These are phyloP conservation scores for Cokeromyces recurvatus DNA, from an alignment of 371 early-diverging fungal genomes.

Conservation along the genomic window DNA sequence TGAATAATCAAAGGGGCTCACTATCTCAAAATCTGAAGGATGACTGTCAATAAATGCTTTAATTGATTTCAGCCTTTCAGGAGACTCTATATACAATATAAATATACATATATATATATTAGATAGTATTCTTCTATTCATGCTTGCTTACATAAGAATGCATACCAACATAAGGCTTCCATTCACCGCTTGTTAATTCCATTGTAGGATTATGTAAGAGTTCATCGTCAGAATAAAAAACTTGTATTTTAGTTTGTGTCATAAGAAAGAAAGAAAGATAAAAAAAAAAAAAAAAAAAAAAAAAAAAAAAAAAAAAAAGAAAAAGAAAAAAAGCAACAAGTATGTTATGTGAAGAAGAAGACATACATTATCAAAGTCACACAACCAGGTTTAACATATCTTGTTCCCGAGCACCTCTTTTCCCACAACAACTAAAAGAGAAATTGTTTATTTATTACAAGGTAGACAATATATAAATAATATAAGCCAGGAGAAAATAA, in stretches of 20 bases:
- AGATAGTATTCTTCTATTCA: background rate
- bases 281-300: background rate
- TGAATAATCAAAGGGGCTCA: constrained; percentile 47
- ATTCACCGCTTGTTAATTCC: constrained; percentile 34
- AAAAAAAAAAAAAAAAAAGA: background rate
- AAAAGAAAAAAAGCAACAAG: background rate
- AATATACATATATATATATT: background rate
- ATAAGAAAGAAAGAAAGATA: background rate
- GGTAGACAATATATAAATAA: too few relatives aligned
- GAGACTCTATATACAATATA: constrained; percentile 39
- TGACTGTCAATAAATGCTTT: constrained; percentile 23
- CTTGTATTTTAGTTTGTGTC: constrained; percentile 26
- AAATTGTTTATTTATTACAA: too few relatives aligned
- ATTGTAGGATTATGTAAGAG: constrained; percentile 36
- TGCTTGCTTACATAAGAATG: background rate
- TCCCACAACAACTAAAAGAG: too few relatives aligned
- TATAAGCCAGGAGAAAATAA: too few relatives aligned
- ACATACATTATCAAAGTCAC: too few relatives aligned
- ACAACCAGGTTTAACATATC: too few relatives aligned
- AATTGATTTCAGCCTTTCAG: constrained; percentile 32
- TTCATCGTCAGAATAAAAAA: constrained; percentile 39
- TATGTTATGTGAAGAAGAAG: background rate
- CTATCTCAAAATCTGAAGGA: constrained; percentile 22
- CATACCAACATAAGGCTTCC: constrained; percentile 32
- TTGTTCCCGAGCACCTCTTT: too few relatives aligned